phyloP scores from a whole-genome alignment of 208 protist species.

The Blastocrithidia nonstop region DNA sequence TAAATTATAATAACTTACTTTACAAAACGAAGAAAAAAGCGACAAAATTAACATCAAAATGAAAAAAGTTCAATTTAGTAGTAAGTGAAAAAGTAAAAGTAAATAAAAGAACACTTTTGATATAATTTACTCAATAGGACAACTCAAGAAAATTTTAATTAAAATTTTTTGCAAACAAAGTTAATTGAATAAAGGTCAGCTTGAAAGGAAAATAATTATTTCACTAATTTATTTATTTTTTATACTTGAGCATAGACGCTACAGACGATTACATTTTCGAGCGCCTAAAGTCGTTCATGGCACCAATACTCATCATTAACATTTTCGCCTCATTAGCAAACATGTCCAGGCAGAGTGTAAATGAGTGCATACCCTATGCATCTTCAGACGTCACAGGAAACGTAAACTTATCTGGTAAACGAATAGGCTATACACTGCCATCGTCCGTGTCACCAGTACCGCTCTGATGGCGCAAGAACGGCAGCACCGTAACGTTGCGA shows the following conservation, averaged over 20 bases:
- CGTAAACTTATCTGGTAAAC: constrained; percentile 35
- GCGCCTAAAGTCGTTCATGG: constrained; percentile 51
- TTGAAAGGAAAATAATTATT: too few relatives aligned
- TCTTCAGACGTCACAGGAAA: constrained; percentile 69
- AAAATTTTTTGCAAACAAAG: neutral
- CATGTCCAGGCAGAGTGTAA: constrained; percentile 63
- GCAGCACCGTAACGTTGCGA: constrained; percentile 24
- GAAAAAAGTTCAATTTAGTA: too few relatives aligned
- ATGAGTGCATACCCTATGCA: constrained; percentile 60
- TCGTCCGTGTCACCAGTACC: neutral
- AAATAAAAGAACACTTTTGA: too few relatives aligned
- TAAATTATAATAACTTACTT: too few relatives aligned
- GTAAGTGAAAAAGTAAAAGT: too few relatives aligned
- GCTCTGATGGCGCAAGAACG: constrained; percentile 9
- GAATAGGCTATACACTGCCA: constrained; percentile 9
- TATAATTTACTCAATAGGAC: too few relatives aligned
- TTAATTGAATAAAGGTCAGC: too few relatives aligned
- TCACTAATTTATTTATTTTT: too few relatives aligned
- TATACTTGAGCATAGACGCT: too few relatives aligned
- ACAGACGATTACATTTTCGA: constrained; percentile 12
- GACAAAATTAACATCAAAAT: too few relatives aligned
- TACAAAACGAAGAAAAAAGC: too few relatives aligned
- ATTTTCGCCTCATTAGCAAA: constrained; percentile 70
- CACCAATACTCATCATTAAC: constrained; percentile 46
- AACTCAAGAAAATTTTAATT: neutral